Conservation (phyloP, 169 alveolate species). For the Theileria luwenshuni region DNA sequence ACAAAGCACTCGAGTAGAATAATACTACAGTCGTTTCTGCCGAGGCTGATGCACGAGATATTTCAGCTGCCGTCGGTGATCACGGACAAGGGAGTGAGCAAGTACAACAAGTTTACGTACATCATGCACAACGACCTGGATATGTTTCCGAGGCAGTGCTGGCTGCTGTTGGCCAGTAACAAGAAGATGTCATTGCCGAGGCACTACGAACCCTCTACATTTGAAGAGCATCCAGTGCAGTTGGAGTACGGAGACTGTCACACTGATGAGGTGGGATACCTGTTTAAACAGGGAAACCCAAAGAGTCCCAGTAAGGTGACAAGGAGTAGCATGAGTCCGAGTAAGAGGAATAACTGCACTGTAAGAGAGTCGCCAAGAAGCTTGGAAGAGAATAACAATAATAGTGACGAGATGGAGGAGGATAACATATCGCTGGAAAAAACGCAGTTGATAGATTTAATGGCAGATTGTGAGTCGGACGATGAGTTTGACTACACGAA, state of each 20-base stretch:
- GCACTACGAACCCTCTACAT: constrained; percentile 78
- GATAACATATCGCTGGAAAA: not conserved
- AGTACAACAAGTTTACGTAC: constrained; percentile 69
- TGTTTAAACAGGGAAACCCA: constrained; percentile 31
- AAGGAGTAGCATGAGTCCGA: too few species aligned
- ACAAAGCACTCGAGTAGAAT: constrained; percentile 73
- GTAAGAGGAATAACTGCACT: not conserved
- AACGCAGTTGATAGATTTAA: not conserved
- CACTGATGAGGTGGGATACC: constrained; percentile 63
- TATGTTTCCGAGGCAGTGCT: constrained; percentile 81
- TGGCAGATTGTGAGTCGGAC: not conserved
- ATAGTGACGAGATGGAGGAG: not conserved
- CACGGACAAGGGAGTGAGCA: constrained; percentile 36
- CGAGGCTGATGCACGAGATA: constrained; percentile 75
- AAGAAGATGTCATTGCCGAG: constrained; percentile 80
- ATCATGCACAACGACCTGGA: constrained; percentile 80
- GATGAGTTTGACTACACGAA: not conserved
- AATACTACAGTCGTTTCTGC: constrained; percentile 75
- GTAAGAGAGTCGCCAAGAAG: not conserved
- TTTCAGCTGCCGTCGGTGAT: constrained; percentile 67
- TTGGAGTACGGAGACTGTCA: constrained; percentile 70
- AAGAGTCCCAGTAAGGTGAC: constrained; percentile 5
- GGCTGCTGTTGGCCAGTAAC: constrained; percentile 73
- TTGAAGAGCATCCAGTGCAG: constrained; percentile 68
- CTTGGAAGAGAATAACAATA: not conserved